phyloP scores from a whole-genome alignment of 306 rosid genomes.

The Rubus parviflorus region DNA sequence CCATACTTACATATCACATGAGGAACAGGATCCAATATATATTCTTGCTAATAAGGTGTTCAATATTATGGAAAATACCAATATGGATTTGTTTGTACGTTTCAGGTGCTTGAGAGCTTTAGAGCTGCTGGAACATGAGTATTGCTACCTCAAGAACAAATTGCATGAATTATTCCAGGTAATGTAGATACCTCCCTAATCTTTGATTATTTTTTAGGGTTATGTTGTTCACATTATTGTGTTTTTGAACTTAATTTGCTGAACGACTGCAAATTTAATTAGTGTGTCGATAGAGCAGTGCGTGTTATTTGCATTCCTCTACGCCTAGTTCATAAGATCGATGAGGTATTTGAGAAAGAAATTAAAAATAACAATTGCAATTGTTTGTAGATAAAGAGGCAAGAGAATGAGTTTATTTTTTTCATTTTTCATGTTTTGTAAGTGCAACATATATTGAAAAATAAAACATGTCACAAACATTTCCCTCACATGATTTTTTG shows the following conservation, averaged over 20 bases:
- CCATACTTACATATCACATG: not conserved
- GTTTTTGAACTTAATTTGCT: not conserved
- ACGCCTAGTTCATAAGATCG: too few species aligned
- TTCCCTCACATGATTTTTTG: not conserved
- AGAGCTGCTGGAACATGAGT: constrained; percentile 87
- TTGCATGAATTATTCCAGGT: constrained; percentile 91
- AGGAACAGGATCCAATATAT: not conserved
- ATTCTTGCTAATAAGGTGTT: not conserved
- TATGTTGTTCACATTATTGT: not conserved
- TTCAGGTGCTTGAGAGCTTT: constrained; percentile 82
- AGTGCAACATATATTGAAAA: not conserved
- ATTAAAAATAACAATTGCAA: too few species aligned
- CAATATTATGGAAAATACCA: not conserved
- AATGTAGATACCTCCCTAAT: not conserved
- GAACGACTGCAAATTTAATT: not conserved
- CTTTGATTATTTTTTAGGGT: too few species aligned
- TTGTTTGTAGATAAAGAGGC: not conserved
- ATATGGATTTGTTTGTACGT: not conserved
- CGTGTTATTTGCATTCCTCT: too few species aligned
- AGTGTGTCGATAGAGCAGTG: not conserved
- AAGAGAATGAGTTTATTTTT: not conserved
- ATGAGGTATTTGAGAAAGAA: too few species aligned
- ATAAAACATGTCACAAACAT: not conserved
- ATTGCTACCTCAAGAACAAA: constrained; percentile 91
- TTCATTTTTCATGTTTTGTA: not conserved